Conservation (phyloP, 140 eudicot genomes). For the Senecio squalidus region DNA sequence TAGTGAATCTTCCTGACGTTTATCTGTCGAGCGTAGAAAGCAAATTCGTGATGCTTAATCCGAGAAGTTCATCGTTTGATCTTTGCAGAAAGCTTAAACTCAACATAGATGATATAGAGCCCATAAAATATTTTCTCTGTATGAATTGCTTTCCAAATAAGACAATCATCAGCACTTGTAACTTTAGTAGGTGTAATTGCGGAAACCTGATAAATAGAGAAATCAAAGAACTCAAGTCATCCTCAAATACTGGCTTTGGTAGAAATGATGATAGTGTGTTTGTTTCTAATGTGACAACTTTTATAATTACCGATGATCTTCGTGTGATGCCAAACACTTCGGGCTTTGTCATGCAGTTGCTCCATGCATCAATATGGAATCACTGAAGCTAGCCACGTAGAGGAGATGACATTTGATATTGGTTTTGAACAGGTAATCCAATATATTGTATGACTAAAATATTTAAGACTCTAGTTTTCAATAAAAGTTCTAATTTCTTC, state of each 20-base stretch:
- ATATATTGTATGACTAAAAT: not conserved
- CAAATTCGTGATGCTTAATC: conserved; percentile 6
- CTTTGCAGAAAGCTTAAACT: conserved; percentile 2
- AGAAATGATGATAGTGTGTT: not conserved
- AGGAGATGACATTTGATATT: not conserved
- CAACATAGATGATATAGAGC: not conserved
- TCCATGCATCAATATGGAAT: not conserved
- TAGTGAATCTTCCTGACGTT: not conserved
- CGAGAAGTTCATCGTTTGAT: conserved; percentile 3
- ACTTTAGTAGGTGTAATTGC: not conserved
- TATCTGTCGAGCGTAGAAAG: not conserved
- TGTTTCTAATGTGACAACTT: conserved; percentile 6
- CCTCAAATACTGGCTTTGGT: not conserved
- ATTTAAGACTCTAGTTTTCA: too few species aligned
- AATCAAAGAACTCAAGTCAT: not conserved
- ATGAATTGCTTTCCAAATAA: not conserved
- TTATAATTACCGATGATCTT: conserved; percentile 15
- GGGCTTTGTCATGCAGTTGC: not conserved
- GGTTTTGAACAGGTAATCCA: conserved; percentile 5
- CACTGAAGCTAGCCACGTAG: not conserved
- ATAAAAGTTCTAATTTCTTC: not conserved
- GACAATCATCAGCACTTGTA: not conserved
- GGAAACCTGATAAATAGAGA: not conserved
- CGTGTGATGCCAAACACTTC: conserved; percentile 9
- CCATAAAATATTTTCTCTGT: not conserved